Evolutionary conservation across 306 rosid genomes (phyloP).

Genomic region (Cicer cuneatum): DNA sequence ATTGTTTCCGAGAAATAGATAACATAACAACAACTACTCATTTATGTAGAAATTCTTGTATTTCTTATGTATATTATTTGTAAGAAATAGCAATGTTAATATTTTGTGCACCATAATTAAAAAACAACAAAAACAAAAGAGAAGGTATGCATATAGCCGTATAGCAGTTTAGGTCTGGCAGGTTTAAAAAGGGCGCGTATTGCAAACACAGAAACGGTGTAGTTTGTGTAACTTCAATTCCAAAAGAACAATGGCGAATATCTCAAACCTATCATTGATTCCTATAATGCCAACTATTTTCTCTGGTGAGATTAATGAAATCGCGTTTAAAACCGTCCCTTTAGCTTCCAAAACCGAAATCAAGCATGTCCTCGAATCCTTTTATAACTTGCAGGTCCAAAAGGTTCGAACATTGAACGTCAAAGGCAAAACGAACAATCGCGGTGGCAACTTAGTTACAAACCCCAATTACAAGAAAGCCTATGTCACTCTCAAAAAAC

Average conservation of each 20-base stretch:
- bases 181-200: conserved; percentile 30
- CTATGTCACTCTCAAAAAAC: conserved; percentile 70
- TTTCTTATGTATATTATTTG: no score
- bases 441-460: conserved; percentile 59
- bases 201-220: background rate
- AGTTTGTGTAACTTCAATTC: background rate
- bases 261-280: conserved; percentile 69
- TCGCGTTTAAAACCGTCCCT: conserved; percentile 80
- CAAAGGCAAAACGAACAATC: conserved; percentile 84
- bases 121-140: background rate
- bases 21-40: no score
- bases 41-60: no score
- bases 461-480: conserved; percentile 92
- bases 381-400: conserved; percentile 74
- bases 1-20: no score
- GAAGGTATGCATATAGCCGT: background rate
- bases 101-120: no score
- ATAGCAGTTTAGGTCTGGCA: background rate
- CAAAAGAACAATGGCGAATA: conserved; percentile 55
- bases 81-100: no score
- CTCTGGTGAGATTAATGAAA: conserved; percentile 61
- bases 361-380: conserved; percentile 68
- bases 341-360: conserved; percentile 86
- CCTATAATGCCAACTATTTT: conserved; percentile 58
- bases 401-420: conserved; percentile 83